A percentile compares a stretch with the other conserved stretches of the same genome.
phyloP scores from a whole-genome alignment of 176 grass and related monocot genomes.

The Eragrostis curvula region DNA sequence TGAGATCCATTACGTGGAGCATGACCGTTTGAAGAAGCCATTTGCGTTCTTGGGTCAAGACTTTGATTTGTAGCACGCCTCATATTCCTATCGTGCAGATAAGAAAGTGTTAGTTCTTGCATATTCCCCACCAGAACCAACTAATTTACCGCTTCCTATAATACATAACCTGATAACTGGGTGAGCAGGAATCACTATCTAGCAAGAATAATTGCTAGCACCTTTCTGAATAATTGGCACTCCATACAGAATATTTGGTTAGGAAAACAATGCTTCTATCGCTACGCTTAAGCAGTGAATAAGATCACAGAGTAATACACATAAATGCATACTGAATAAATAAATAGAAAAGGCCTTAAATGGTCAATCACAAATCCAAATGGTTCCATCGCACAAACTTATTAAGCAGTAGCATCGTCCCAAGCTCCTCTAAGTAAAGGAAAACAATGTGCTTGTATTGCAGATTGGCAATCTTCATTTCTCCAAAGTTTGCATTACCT shows the following conservation, averaged over 20 bases:
- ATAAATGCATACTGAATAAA: background rate
- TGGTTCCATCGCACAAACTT: background rate
- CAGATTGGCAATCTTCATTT: background rate
- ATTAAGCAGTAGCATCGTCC: background rate
- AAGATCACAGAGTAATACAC: background rate
- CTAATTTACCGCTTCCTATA: background rate
- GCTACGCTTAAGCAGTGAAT: background rate
- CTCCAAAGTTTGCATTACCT: background rate
- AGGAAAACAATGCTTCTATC: too few relatives aligned
- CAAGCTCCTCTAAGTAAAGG: background rate
- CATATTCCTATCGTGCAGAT: conserved; percentile 46
- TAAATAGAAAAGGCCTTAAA: background rate
- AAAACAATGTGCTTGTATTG: background rate
- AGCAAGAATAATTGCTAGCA: background rate
- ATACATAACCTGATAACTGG: conserved; percentile 3
- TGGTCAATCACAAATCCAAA: background rate
- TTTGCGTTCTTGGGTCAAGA: conserved; percentile 43
- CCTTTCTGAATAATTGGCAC: background rate
- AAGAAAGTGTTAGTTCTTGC: conserved; percentile 5
- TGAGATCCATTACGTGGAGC: conserved; percentile 49
- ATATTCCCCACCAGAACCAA: background rate
- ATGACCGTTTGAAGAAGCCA: conserved; percentile 56
- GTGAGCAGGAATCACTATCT: background rate
- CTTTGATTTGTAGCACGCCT: conserved; percentile 46
- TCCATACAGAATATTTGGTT: background rate